Base-by-base conservation (phyloP, 345 rosid genomes). In the Adansonia digitata region DNA sequence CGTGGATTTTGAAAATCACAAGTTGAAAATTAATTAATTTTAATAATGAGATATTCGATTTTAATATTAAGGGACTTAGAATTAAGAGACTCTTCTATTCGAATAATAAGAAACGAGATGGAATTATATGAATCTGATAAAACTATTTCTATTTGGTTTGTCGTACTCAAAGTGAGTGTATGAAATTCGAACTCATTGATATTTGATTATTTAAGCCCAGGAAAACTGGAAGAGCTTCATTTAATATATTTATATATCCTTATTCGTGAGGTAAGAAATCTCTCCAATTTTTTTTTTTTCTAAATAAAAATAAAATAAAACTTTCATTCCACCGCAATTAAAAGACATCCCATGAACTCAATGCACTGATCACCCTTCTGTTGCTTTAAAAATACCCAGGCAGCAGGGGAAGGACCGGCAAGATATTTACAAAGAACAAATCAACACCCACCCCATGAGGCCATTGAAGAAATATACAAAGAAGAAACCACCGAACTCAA, bases 351-450 rank as follows among this genome's bases (percentile, higher is more conserved):
- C 73, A 81, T 74, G 17, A 75, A 79, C 83, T 81, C 75, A 37
- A 63, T 46, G 75, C 77, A 34, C 69, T 14, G 46, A 65, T 31
- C 34, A 31, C 65, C 81, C 63, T 72, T 13, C 26, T 10, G 42
- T 14, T 61, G 72, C 48, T 43, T 43, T 43, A 12, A 43, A 43
- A 11, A 13, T 3, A 43, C 48, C 20, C 66, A 59, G 78, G 64
- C 68, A 12, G 34, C 34, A 61, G n/a, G 49, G 75, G n/a, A 64
- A 29, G 74, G 26, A 68, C 57, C 77, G 52, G 24, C 79, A 31
- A 13, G 48, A 13, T 79, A 85, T 85, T 73, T 82, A 85, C 86
- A 81, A 37, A 68, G 55, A 42, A 42, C 11, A 12, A 69, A 69
- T 40, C 35, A 51, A 78, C 63, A 69, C 59, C 61, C 77, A 48